Percentiles rank a stretch among this genome's conserved stretches.
Evolutionary conservation across 805 yeast genomes (phyloP).

Genomic region (Torulaspora delbrueckii): DNA sequence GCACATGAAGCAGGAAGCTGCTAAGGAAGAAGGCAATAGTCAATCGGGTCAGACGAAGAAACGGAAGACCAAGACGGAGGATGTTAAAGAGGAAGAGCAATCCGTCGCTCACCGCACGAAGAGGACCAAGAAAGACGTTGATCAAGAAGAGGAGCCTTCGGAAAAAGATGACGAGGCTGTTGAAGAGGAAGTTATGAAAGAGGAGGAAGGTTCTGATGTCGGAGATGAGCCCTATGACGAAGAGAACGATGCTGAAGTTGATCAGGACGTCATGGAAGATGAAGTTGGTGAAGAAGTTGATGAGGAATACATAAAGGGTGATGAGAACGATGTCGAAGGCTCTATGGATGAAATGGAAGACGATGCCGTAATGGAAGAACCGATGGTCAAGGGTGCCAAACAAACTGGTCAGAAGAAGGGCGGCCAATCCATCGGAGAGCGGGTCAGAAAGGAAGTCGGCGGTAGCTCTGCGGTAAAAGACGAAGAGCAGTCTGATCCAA

Average conservation of each 20-base stretch:
- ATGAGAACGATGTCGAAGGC: background rate
- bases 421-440: background rate
- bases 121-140: background rate
- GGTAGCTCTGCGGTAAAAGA: background rate
- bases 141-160: background rate
- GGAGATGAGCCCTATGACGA: slow-evolving; percentile 1
- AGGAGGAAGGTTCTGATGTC: background rate
- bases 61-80: background rate
- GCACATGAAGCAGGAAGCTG: slow-evolving; percentile 1
- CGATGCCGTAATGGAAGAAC: background rate
- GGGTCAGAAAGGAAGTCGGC: background rate
- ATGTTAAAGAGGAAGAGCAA: slow-evolving; percentile 6
- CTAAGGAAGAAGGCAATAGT: slow-evolving; percentile 1
- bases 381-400: background rate
- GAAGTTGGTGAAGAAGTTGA: background rate
- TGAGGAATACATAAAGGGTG: slow-evolving; percentile 1
- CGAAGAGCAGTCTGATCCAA: background rate
- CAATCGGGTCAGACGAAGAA: background rate
- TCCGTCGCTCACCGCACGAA: background rate
- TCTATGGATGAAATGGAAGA: slow-evolving; percentile 1
- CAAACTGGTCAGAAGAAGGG: background rate
- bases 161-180: background rate
- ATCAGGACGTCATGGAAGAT: background rate
- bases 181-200: background rate
- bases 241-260: slow-evolving; percentile 1